A percentile compares a stretch with the other conserved stretches of the same genome.
Evolutionary conservation across 441 rosid genomes (phyloP).

Genomic region (Populus hybrid): DNA sequence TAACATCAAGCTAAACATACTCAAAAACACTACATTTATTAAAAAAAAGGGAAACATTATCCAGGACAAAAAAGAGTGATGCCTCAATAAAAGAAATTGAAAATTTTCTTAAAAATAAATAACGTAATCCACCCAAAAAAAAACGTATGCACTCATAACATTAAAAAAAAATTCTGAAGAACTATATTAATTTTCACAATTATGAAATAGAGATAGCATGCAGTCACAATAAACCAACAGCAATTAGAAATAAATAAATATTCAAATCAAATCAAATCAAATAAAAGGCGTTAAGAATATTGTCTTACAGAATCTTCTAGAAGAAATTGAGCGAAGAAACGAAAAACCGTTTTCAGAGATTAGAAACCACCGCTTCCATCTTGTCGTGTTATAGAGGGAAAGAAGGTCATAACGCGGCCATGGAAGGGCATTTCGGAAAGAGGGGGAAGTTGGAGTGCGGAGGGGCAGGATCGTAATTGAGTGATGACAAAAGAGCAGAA

Average conservation of each 20-base stretch:
- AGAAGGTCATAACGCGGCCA: no score
- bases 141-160: neutral
- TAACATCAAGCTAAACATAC: neutral
- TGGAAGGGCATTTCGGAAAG: no score
- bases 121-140: neutral
- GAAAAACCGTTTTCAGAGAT: no score
- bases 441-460: no score
- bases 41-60: neutral
- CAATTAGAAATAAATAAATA: neutral
- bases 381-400: no score
- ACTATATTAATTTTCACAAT: neutral
- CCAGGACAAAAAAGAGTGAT: neutral
- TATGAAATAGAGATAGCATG: neutral
- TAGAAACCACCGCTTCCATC: no score
- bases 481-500: no score
- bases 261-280: constrained; percentile 1
- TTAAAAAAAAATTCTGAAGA: neutral
- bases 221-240: neutral
- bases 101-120: neutral
- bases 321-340: no score
- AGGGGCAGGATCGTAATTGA: no score
- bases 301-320: constrained; percentile 31
- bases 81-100: neutral
- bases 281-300: neutral
- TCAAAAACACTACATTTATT: neutral